phyloP scores from a whole-genome alignment of 495 filamentous ascomycete species.

The Trypethelium eluteriae region DNA sequence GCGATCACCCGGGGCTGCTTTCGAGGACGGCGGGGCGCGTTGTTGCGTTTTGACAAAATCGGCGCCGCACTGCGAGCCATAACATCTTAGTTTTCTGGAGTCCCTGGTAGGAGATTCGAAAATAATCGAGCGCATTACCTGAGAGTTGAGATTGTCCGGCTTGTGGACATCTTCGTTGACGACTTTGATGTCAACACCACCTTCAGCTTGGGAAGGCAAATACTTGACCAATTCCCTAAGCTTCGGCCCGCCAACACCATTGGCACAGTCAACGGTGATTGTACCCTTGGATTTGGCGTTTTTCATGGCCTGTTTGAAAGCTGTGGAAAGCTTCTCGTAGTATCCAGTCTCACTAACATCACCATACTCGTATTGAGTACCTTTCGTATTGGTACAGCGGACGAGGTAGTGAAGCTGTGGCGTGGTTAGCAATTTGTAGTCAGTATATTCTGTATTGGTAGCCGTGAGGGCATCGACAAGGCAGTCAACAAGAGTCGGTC shows the following conservation, averaged over 20 bases:
- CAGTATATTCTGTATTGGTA: slow-evolving; percentile 61
- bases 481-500: slow-evolving; percentile 68
- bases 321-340: slow-evolving; percentile 78
- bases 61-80: slow-evolving; percentile 67
- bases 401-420: slow-evolving; percentile 95
- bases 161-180: slow-evolving; percentile 86
- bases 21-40: slow-evolving; percentile 75
- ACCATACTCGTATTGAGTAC: slow-evolving; percentile 73
- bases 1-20: slow-evolving; percentile 65
- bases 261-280: slow-evolving; percentile 89
- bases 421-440: slow-evolving; percentile 84
- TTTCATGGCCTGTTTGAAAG: slow-evolving; percentile 71
- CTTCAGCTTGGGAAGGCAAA: slow-evolving; percentile 55
- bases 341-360: slow-evolving; percentile 84
- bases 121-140: slow-evolving; percentile 44
- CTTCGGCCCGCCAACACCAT: slow-evolving; percentile 93
- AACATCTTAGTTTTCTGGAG: not conserved
- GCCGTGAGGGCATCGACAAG: slow-evolving; percentile 70
- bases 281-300: slow-evolving; percentile 61
- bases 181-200: slow-evolving; percentile 70
- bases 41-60: slow-evolving; percentile 97
- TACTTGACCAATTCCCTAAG: slow-evolving; percentile 78
- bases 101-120: not conserved
- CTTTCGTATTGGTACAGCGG: slow-evolving; percentile 85
- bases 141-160: slow-evolving; percentile 78